Base-by-base conservation (phyloP, 495 filamentous ascomycete species). In the Hypoxylon crocopeplum region DNA sequence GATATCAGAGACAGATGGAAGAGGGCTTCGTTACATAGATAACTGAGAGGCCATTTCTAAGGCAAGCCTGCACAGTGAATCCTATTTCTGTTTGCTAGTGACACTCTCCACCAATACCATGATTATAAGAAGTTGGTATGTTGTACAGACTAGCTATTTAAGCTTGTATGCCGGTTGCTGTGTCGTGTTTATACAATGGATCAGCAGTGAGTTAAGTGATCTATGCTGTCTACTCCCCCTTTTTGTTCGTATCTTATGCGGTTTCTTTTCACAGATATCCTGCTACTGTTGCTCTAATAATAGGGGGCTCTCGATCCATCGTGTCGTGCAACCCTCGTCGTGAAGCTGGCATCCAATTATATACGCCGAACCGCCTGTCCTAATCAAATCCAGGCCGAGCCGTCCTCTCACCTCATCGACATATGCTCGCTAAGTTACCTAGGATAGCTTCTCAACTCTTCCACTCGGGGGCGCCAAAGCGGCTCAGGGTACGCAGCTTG, bases 401-500 rank as follows among this genome's bases (percentile, higher is more conserved):
- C 24, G 8, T 4, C 24, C 24, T 27, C 24, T 27, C 24, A 8
- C 8, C 24, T 34, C 32, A n/a, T 34, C 5, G 7, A 34, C 32
- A 34, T 34, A 34, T 13, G 8, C 12, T 34, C 32, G 3, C n/a
- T n/a, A n/a, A 11, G 12, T n/a, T 10, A 34, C n/a, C 32, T 3
- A 3, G 3, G 5, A 3, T 10, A 13, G 32, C 8, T 3, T 10
- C 32, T 34, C 32, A 34, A 46, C 15, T 4, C 6, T 15, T 41
- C 87, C 87, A 90, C 44, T 82, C 72, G 19, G 87, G 81, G 50
- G 77, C 70, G 5, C 88, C 78, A 66, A 75, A 88, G 69, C 72
- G 84, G 75, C 75, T 82, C 82, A 74, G 84, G 75, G 74, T 91
- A 76, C 85, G 84, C 38, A 95, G 77, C 71, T 86, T 91, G 49